Conservation (phyloP, 371 early-diverging fungal species). For the Mortierella sp. region DNA sequence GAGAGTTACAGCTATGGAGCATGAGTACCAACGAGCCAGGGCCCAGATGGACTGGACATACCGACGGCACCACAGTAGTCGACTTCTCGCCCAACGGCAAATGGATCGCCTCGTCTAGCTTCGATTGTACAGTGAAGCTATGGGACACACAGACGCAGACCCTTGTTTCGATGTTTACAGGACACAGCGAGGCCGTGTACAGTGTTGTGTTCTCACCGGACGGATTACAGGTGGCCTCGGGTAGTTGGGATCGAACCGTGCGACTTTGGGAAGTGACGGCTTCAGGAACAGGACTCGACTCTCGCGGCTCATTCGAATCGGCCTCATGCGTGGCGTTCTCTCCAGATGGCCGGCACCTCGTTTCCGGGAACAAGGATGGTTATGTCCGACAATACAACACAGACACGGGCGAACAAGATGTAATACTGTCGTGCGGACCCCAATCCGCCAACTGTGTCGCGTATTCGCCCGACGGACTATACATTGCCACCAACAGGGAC, state of each 20-base stretch:
- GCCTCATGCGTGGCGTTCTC: not conserved
- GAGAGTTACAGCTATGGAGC: not conserved
- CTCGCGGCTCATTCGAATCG: not conserved
- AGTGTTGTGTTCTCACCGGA: conserved; percentile 17
- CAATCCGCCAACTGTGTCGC: not conserved
- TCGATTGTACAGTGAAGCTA: not conserved
- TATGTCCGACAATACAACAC: not conserved
- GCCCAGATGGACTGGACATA: not conserved
- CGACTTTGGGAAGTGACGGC: not conserved
- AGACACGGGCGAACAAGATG: not conserved
- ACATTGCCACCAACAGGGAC: not conserved
- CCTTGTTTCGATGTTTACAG: not conserved
- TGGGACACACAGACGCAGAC: not conserved
- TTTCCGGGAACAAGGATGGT: not conserved
- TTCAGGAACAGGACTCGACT: not conserved
- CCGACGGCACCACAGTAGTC: not conserved
- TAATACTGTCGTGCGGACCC: not conserved
- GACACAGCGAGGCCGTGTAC: not conserved
- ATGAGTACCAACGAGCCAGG: not conserved
- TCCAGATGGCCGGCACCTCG: not conserved
- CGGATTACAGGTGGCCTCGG: not conserved
- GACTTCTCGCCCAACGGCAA: not conserved
- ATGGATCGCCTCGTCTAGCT: not conserved
- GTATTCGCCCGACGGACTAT: conserved; percentile 7
- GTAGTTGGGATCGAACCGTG: conserved; percentile 11